phyloP scores from a whole-genome alignment of 2,329 filamentous ascomycete genomes.

The Balansia obtecta region DNA sequence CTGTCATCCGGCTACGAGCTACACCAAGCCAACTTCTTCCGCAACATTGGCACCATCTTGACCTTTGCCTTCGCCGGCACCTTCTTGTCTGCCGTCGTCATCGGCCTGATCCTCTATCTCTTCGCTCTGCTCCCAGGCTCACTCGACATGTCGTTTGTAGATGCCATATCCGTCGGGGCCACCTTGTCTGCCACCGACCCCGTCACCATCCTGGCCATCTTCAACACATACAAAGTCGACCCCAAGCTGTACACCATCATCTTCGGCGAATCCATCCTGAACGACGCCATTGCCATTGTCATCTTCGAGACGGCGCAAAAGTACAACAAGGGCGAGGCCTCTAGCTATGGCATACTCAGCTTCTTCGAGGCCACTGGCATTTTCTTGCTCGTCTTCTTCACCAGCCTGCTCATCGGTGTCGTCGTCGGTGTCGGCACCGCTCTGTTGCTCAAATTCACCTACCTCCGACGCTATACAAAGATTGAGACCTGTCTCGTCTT shows the following conservation, averaged over 20 bases:
- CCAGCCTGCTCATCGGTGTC: constrained; percentile 80
- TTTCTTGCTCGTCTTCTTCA: constrained; percentile 93
- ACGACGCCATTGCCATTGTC: constrained; percentile 96
- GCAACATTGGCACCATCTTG: constrained; percentile 92
- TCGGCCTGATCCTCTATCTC: constrained; percentile 76
- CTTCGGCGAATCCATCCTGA: constrained; percentile 95
- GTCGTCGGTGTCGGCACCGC: constrained; percentile 79
- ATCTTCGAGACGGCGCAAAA: constrained; percentile 95
- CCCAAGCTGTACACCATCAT: constrained; percentile 98
- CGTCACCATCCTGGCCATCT: constrained; percentile 95
- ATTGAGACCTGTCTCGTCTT: constrained; percentile 94
- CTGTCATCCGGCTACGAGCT: constrained; percentile 93
- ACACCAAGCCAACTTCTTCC: constrained; percentile 98
- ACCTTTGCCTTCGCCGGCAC: constrained; percentile 97
- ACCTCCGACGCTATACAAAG: constrained; percentile 83
- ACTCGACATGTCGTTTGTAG: constrained; percentile 78
- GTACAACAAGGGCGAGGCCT: constrained; percentile 66
- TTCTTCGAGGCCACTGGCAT: constrained; percentile 86
- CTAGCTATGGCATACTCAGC: constrained; percentile 63
- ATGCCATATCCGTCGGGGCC: constrained; percentile 91
- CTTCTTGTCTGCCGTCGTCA: constrained; percentile 91
- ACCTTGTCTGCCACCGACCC: constrained; percentile 95
- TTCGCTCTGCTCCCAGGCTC: constrained; percentile 81
- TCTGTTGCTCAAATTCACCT: constrained; percentile 84
- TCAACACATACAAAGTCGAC: constrained; percentile 98